phyloP scores from a whole-genome alignment of 2,329 filamentous ascomycete genomes.

The Trichoderma sp. region DNA sequence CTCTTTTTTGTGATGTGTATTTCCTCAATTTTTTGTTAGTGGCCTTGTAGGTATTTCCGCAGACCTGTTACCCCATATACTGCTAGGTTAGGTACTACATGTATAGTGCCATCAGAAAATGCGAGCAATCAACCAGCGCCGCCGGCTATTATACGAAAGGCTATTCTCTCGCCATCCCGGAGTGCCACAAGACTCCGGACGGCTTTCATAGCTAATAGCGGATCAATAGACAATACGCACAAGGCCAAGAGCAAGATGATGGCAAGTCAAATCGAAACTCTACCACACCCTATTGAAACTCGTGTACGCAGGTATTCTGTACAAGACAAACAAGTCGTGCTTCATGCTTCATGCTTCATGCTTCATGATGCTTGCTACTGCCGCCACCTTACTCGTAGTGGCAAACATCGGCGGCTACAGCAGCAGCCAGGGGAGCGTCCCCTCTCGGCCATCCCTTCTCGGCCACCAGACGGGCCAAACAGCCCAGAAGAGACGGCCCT shows the following conservation, averaged over 20 bases:
- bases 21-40: not conserved
- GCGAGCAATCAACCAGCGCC: not conserved
- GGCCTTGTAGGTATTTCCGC: not conserved
- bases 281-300: no score
- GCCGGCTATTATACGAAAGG: not conserved
- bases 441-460: not conserved
- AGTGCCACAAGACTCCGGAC: not conserved
- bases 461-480: constrained; percentile 8
- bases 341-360: not conserved
- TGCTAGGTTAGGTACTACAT: no score
- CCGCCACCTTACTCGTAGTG: not conserved
- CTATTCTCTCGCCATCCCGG: not conserved
- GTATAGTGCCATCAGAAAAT: not conserved
- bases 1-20: not conserved
- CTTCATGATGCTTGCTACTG: not conserved
- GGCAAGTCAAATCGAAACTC: not conserved
- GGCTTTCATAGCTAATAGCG: not conserved
- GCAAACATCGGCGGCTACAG: not conserved
- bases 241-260: not conserved
- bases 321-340: not conserved
- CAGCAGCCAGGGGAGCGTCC: not conserved
- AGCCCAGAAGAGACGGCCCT: not conserved
- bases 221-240: not conserved
- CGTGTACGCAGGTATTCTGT: not conserved
- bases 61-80: not conserved